Conservation (phyloP, 192 early-diverging fungal species). For the Gamsiella multidivaricata region DNA sequence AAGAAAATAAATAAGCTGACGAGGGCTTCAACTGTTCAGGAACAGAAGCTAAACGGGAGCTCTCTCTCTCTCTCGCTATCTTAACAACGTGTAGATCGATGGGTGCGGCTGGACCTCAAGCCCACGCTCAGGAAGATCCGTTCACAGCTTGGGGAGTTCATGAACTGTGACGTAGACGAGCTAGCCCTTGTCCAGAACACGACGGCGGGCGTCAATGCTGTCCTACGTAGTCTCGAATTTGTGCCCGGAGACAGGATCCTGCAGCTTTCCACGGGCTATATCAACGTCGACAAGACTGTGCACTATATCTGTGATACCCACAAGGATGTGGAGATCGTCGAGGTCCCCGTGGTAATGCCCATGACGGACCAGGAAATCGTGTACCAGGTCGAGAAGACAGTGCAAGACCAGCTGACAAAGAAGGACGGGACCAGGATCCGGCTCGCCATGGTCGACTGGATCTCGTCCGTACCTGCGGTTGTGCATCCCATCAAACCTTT, state of each 20-base stretch:
- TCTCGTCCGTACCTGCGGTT: conserved; percentile 65
- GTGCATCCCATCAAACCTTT: conserved; percentile 58
- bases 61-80: not conserved
- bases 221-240: conserved; percentile 61
- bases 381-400: conserved; percentile 52
- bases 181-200: conserved; percentile 69
- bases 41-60: not conserved
- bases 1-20: not conserved
- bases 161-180: conserved; percentile 65
- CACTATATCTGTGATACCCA: conserved; percentile 59
- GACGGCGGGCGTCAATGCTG: conserved; percentile 64
- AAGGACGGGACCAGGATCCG: conserved; percentile 51
- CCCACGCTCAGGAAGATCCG: conserved; percentile 48
- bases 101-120: conserved; percentile 59
- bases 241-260: conserved; percentile 60
- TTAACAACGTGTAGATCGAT: conserved; percentile 57
- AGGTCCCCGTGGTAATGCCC: conserved; percentile 64
- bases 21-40: not conserved
- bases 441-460: conserved; percentile 66
- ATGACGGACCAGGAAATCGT: conserved; percentile 59
- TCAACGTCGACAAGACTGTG: conserved; percentile 57
- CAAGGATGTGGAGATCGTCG: conserved; percentile 53
- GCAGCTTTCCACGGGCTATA: conserved; percentile 67
- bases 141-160: conserved; percentile 54
- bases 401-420: conserved; percentile 46